phyloP scores from a whole-genome alignment of 306 rosid species.

The Prunus persica region Prunus_persica_NCBIv2 NC_034014.1:4055501-4056000 shows the following conservation, averaged over 20 bases:
- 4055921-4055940: slow-evolving; percentile 92
- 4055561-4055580: slow-evolving; percentile 85
- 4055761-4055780: background rate
- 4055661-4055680: slow-evolving; percentile 92
- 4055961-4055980: slow-evolving; percentile 72
- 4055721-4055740: slow-evolving; percentile 91
- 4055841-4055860: slow-evolving; percentile 86
- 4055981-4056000: slow-evolving; percentile 90
- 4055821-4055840: slow-evolving; percentile 99
- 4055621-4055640: slow-evolving; percentile 92
- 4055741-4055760: slow-evolving; percentile 6
- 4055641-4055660: slow-evolving; percentile 80
- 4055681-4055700: slow-evolving; percentile 92
- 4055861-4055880: slow-evolving; percentile 88
- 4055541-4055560: slow-evolving; percentile 86
- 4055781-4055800: background rate
- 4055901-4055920: slow-evolving; percentile 73
- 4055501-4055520: background rate
- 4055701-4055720: slow-evolving; percentile 85
- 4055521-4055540: slow-evolving; percentile 40
- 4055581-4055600: slow-evolving; percentile 91
- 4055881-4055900: slow-evolving; percentile 96
- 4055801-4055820: background rate
- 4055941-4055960: slow-evolving; percentile 89
- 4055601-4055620: slow-evolving; percentile 88